Evolutionary conservation across 106 monocot genomes (phyloP), one percentile per base, ranked within the genome.

Genomic region (Dioscorea zingiberensis): DNA sequence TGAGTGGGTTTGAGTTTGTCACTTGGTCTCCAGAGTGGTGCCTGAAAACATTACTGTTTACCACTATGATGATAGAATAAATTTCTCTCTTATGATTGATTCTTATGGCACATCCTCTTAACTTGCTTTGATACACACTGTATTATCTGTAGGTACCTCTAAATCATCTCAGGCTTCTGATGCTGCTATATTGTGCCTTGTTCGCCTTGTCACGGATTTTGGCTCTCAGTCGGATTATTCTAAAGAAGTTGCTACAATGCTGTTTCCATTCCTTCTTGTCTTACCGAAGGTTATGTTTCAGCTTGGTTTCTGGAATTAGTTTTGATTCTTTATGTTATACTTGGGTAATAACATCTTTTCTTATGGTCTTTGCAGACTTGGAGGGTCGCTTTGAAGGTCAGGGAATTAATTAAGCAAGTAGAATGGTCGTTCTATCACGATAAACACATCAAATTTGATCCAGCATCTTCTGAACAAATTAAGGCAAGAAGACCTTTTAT

Each of bases 211-310:
- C 65, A 18, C 66, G 47, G 75, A 88, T 55, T 67, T 72, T 49
- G 59, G 65, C 22, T 67, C 56, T 18, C 65, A 85, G 13, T 23
- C 53, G 21, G 75, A 69, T 61, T 70, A 73, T 80, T 62, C 73
- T 21, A 85, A 71, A 27, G 93, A 93, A 71, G 64, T 93, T 60
- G 88, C 88, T 48, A 60, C 48, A 26, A 77, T 76, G 32, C 70
- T 93, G 30, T 93, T 93, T 65, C 85, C 82, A 71, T 67, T 88
- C 21, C 88, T 93, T 73, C 63, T 93, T 76, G 70, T 88, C 83
- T 78, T 67, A 14, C 78, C 82, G 15, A 88, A 85, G 93, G 88
- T 93, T 49, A 55, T 32, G 0, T 49, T 49, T 63, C 56, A 2
- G 1, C 38, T 38, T 38, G 10, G 10, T 24, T 22, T 60, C 17